Base-by-base conservation (phyloP, 352 stramenopile species). In the Elongisporangium anandrum region DNA sequence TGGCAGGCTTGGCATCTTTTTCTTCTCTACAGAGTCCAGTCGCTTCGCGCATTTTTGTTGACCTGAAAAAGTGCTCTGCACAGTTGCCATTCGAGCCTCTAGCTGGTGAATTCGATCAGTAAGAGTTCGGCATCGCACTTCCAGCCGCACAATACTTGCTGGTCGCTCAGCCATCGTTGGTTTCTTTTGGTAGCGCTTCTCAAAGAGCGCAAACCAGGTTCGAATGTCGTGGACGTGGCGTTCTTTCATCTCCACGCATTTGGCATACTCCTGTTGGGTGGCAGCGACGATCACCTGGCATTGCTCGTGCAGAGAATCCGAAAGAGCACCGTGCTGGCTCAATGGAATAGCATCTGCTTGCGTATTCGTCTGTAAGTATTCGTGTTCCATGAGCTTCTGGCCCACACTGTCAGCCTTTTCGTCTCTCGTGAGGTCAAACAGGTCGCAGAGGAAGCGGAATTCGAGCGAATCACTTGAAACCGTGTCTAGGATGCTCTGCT, bases 171-270 rank as follows among this genome's bases (percentile, higher is more conserved):
- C 53, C 1, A 60, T 17, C 0, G 60, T 73, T 1, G 79, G 69
- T 50, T 83, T 86, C n/a, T 68, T 69, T 5, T 63, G 55, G 39
- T 86, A 77, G 24, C 72, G 75, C 50, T 75, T 83, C 55, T 87
- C 79, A 29, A 89, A 89, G 48, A 84, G 73, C 13, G 52, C 53
- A 57, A 76, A 61, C 79, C 79, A 89, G 4, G 54, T 34, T 4
- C 68, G 75, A 24, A 89, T 69, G 53, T 89, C 68, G 6, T 74
- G 65, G 9, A 73, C 58, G 22, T 82, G 63, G 8, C 68, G 58
- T 4, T 57, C 60, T 22, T 75, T 72, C 60, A 74, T 64, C 2
- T 68, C 64, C 12, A 72, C 65, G 16, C 70, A 89, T 49, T 71
- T 68, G 16, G 8, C 29, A 10, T 85, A 59, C 56, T 89, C 79